Percentiles rank a stretch among this genome's conserved stretches.
Conservation (phyloP, 805 yeast species). For the Dipodascus albidus region DNA sequence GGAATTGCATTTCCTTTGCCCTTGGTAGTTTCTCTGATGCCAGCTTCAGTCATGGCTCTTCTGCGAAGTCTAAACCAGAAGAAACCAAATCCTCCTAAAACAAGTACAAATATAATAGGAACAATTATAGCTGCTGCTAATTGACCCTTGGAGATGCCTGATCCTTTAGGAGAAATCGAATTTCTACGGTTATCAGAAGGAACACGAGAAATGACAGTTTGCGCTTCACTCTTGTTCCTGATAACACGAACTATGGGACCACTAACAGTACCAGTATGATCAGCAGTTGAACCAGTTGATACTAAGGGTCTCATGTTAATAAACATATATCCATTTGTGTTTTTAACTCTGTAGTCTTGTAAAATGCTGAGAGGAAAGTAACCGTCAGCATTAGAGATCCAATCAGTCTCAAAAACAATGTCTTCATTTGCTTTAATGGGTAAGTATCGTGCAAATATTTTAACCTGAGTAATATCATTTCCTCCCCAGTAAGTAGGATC, state of each 20-base stretch:
- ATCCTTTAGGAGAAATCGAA: constrained; percentile 2
- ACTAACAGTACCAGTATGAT: constrained; percentile 27
- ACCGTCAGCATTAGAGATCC: constrained; percentile 29
- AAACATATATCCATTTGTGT: constrained; percentile 28
- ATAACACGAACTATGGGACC: constrained; percentile 34
- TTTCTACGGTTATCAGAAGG: constrained; percentile 29
- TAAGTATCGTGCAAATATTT: constrained; percentile 28
- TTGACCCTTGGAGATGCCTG: constrained; percentile 16
- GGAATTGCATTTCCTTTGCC: constrained; percentile 1
- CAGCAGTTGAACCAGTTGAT: constrained; percentile 26
- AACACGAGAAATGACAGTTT: constrained; percentile 24
- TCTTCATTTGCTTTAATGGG: constrained; percentile 23
- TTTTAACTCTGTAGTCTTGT: constrained; percentile 3
- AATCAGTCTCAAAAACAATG: constrained; percentile 26
- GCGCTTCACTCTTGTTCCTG: constrained; percentile 23
- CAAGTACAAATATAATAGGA: constrained; percentile 28
- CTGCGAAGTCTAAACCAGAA: constrained; percentile 19
- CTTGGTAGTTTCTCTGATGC: not conserved
- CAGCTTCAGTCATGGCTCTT: constrained; percentile 1
- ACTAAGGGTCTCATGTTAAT: constrained; percentile 30
- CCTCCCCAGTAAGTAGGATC: constrained; percentile 35
- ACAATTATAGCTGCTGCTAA: constrained; percentile 34
- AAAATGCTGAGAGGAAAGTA: constrained; percentile 28
- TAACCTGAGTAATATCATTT: constrained; percentile 26
- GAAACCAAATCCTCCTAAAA: constrained; percentile 23